Base-by-base conservation (phyloP, 2,329 filamentous ascomycete genomes). In the Aureobasidium sp. region DNA sequence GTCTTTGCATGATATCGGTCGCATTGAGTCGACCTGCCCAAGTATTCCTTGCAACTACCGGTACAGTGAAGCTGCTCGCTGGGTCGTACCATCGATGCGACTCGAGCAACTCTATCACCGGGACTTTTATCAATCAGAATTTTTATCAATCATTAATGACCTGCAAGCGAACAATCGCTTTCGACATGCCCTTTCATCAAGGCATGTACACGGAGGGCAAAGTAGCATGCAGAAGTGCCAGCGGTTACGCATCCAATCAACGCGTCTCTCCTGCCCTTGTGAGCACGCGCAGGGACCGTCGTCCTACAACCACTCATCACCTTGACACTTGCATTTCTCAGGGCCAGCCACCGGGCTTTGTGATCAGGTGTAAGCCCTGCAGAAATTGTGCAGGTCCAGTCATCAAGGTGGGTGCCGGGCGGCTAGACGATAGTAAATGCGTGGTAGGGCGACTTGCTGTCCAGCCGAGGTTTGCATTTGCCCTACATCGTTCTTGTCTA, bases 221-320 rank as follows among this genome's bases (percentile, higher is more conserved):
- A 29, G 23, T 26, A 55, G 51, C 37, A 17, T 60, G 57, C 57
- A 60, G 44, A 41, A 60, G 57, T 60, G 57, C 46, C 46, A 60
- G 57, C 57, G 57, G 57, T 42, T 50, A 60, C 32, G 44, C 57
- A 42, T 20, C 57, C 57, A 60, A 60, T 60, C 57, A 60, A 60
- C 57, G 57, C 57, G 57, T 32, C 23, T 48, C 27, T 34, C 9
- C 13, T 42, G 15, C 56, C 36, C n/a, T 17, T 34, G 51, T 60
- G 46, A 23, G 44, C 44, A 59, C 41, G 55, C 55, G 55, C 55
- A 32, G 29, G 37, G 41, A n/a, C 34, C 17, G 29, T 15, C 17
- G 20, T n/a, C 55, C 29, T 37, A 17, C 55, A 26, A 48, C 55
- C 55, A 59, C 9, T 59, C 55, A 48, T 12, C 17, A 41, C 34